Percentiles rank a stretch among this genome's conserved stretches.
These are phyloP conservation scores for Starmerella potacharoeniae DNA, from an alignment of 805 yeast genomes.

Conservation along the genomic window DNA sequence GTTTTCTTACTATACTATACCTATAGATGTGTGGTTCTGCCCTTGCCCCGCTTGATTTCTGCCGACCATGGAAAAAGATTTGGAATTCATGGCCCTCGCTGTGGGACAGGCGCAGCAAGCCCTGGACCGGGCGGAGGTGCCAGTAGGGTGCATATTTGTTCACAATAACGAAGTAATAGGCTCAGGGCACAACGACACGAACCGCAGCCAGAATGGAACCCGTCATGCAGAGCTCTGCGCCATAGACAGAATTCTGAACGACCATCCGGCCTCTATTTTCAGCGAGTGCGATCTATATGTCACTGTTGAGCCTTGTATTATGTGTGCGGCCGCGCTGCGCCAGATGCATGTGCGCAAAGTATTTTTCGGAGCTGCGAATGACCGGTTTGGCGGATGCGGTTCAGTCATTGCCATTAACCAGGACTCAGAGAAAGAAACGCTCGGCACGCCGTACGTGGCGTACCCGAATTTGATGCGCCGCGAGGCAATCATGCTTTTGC, in stretches of 20 bases:
- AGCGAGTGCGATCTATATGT: constrained; percentile 63
- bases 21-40: neutral
- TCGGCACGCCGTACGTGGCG: constrained; percentile 37
- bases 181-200: constrained; percentile 77
- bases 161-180: constrained; percentile 46
- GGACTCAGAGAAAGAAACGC: constrained; percentile 29
- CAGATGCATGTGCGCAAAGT: constrained; percentile 67
- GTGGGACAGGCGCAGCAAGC: constrained; percentile 48
- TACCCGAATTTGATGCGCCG: constrained; percentile 69
- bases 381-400: constrained; percentile 94
- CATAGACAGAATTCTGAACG: constrained; percentile 40
- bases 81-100: constrained; percentile 30
- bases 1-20: neutral
- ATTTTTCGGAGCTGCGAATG: constrained; percentile 87
- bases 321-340: constrained; percentile 89
- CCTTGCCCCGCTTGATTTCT: neutral
- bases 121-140: constrained; percentile 58
- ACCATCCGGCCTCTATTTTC: constrained; percentile 31
- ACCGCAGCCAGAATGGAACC: constrained; percentile 72
- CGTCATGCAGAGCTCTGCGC: constrained; percentile 90
- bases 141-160: constrained; percentile 72
- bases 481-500: constrained; percentile 70
- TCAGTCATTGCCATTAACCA: constrained; percentile 55
- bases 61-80: constrained; percentile 17
- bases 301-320: constrained; percentile 94